A percentile compares a stretch with the other conserved stretches of the same genome.
Conservation (phyloP, 1,139 yeast species). For the Pichia sp. region DNA sequence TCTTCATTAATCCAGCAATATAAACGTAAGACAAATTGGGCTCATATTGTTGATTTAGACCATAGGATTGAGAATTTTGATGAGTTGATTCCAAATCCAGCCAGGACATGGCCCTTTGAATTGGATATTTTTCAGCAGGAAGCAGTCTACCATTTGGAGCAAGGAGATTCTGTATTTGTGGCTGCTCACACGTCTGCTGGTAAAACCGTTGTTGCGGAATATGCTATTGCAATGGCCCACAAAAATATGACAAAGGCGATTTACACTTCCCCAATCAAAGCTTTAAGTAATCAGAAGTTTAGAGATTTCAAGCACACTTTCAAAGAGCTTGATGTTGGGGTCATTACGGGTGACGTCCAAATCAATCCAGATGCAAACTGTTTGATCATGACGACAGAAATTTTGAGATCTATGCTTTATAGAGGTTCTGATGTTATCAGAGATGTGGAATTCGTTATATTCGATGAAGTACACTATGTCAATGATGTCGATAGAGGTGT, state of each 20-base stretch:
- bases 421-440: conserved; percentile 94
- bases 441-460: conserved; percentile 95
- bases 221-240: conserved; percentile 94
- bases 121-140: conserved; percentile 97
- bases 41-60: conserved; percentile 86
- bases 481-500: conserved; percentile 97
- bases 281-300: conserved; percentile 60
- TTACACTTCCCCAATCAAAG: conserved; percentile 81
- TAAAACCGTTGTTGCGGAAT: conserved; percentile 96
- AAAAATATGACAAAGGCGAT: conserved; percentile 89
- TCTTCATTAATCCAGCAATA: conserved; percentile 17
- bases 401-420: conserved; percentile 90
- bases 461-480: conserved; percentile 95
- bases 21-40: conserved; percentile 65
- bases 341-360: conserved; percentile 97
- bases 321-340: conserved; percentile 93
- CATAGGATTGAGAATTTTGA: conserved; percentile 78
- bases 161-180: conserved; percentile 92
- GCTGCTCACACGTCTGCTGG: conserved; percentile 99
- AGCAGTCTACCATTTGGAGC: conserved; percentile 88
- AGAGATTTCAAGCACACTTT: conserved; percentile 73
- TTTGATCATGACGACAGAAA: conserved; percentile 96
- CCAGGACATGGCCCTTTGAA: conserved; percentile 85
- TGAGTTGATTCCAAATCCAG: conserved; percentile 89
- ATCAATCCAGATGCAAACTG: conserved; percentile 97